Percentiles rank a stretch among this genome's conserved stretches.
These are phyloP conservation scores for Magnaporthales sp. DNA, from an alignment of 2,329 filamentous ascomycete genomes.

Conservation along the genomic window DNA sequence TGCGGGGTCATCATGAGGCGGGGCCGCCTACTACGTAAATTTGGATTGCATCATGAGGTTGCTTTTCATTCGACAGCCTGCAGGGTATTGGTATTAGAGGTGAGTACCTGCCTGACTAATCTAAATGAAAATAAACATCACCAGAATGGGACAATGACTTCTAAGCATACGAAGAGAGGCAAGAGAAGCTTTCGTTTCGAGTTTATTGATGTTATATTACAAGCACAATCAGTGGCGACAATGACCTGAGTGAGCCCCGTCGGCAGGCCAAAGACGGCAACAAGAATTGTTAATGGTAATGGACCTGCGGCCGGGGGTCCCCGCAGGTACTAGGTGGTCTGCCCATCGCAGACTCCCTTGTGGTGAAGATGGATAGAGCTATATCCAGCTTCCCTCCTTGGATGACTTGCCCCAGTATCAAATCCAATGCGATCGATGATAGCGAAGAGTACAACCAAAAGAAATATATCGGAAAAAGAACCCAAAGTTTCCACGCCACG, in stretches of 20 bases:
- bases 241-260: neutral
- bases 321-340: neutral
- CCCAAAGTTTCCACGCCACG: neutral
- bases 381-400: neutral
- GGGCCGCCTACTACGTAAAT: neutral
- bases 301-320: too few relatives aligned
- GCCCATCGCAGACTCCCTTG: neutral
- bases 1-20: neutral
- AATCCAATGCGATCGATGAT: neutral
- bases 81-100: too few relatives aligned
- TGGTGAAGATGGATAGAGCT: neutral
- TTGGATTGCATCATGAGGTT: too few relatives aligned
- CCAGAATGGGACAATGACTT: too few relatives aligned
- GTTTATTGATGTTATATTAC: neutral
- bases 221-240: neutral
- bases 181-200: neutral
- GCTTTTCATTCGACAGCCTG: too few relatives aligned
- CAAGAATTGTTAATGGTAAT: neutral
- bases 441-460: neutral
- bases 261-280: neutral
- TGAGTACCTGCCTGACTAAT: too few relatives aligned
- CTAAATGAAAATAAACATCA: too few relatives aligned
- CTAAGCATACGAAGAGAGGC: too few relatives aligned
- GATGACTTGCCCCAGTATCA: neutral
- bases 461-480: neutral